These are phyloP conservation scores for Euphrasia confusa DNA, from an alignment of 257 asterid species.

Conservation along the genomic window DNA sequence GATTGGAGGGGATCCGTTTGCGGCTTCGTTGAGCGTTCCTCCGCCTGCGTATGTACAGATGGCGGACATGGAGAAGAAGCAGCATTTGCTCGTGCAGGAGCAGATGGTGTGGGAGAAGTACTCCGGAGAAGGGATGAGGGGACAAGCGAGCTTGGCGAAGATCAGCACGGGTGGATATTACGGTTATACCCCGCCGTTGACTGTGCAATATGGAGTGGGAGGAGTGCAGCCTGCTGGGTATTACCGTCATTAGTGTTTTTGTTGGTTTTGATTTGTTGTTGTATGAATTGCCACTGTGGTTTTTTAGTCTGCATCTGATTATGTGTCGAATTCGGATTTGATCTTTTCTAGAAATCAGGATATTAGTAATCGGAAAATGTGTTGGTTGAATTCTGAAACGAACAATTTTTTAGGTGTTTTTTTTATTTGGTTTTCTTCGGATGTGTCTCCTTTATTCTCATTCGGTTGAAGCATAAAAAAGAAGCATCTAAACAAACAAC, in stretches of 20 bases:
- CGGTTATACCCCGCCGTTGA: constrained; percentile 23
- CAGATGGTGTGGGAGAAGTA: constrained; percentile 84
- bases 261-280: constrained; percentile 18
- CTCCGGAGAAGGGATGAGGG: constrained; percentile 68
- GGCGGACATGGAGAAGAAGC: constrained; percentile 85
- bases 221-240: constrained; percentile 52
- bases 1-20: constrained; percentile 70
- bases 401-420: background rate
- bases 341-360: constrained; percentile 24
- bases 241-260: constrained; percentile 48
- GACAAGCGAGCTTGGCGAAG: constrained; percentile 68
- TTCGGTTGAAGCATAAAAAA: background rate
- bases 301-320: constrained; percentile 36
- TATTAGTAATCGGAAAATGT: too few species aligned
- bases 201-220: constrained; percentile 51
- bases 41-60: constrained; percentile 84
- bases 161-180: constrained; percentile 53
- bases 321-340: constrained; percentile 30
- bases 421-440: too few species aligned
- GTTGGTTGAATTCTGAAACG: too few species aligned
- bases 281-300: constrained; percentile 26
- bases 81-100: constrained; percentile 63
- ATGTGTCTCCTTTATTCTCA: background rate
- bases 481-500: background rate
- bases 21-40: constrained; percentile 63